Conservation (phyloP, 441 rosid genomes). For the Omphalea diandra region DNA sequence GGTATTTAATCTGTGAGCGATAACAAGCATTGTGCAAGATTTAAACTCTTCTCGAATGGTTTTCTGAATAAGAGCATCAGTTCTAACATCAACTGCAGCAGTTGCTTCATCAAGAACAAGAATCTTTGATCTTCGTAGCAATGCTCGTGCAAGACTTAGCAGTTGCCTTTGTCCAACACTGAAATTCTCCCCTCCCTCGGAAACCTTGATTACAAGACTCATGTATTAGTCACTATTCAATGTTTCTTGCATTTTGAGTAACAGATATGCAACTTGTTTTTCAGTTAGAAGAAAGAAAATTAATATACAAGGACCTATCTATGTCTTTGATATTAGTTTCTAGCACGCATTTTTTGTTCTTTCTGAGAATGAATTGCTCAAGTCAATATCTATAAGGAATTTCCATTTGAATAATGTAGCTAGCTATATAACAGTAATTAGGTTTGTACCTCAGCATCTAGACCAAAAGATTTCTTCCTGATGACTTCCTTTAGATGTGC, state of each 20-base stretch:
- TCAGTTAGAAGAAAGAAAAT: not conserved
- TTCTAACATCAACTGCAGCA: conserved; percentile 91
- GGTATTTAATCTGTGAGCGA: conserved; percentile 92
- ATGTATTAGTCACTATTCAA: conserved; percentile 1
- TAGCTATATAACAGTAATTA: not conserved
- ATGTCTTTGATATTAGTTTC: not conserved
- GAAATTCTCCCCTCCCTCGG: conserved; percentile 93
- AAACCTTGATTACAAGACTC: conserved; percentile 49
- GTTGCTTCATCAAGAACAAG: conserved; percentile 99
- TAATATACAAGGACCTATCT: not conserved
- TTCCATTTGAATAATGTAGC: not conserved
- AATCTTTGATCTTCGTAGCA: conserved; percentile 85
- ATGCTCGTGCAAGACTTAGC: conserved; percentile 89
- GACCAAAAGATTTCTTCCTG: conserved; percentile 61
- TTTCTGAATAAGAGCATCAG: conserved; percentile 88
- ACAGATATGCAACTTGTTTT: not conserved
- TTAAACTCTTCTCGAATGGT: conserved; percentile 91
- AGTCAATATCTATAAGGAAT: not conserved
- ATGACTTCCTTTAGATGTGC: conserved; percentile 92
- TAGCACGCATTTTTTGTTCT: not conserved
- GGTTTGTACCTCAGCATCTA: conserved; percentile 71
- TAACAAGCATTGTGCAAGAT: conserved; percentile 80
- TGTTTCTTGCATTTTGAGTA: conserved; percentile 2
- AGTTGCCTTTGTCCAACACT: conserved; percentile 98
- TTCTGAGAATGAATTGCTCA: not conserved